These are phyloP conservation scores for Ganoderma lingzhi DNA, from an alignment of 1,284 basidiomycete genomes.

Conservation along the genomic window DNA sequence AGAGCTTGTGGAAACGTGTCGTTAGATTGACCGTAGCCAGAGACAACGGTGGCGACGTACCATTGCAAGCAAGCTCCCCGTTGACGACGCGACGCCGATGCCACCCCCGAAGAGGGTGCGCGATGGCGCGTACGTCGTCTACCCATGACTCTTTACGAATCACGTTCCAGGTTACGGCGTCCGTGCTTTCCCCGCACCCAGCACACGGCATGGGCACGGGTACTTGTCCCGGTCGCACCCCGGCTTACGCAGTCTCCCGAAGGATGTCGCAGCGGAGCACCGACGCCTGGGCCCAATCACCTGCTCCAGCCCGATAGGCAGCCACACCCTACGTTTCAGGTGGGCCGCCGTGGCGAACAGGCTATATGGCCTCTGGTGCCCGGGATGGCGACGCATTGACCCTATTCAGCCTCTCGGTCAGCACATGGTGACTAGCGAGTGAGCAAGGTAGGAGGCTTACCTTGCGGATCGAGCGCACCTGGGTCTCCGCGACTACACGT, in stretches of 20 bases:
- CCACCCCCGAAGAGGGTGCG: background rate
- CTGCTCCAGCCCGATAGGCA: background rate
- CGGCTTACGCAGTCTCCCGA: background rate
- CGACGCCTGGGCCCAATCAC: constrained; percentile 4
- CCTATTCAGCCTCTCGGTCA: background rate
- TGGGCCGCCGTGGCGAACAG: background rate
- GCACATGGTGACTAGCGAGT: background rate
- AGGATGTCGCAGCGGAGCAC: background rate
- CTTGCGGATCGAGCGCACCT: background rate
- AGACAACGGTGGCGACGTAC: background rate
- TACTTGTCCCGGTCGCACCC: constrained; percentile 6
- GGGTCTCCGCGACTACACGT: background rate
- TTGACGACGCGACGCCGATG: constrained; percentile 1
- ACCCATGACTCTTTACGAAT: background rate
- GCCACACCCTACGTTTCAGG: background rate
- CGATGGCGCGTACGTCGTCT: background rate
- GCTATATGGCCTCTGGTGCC: constrained; percentile 2
- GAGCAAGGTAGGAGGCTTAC: background rate
- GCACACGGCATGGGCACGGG: background rate
- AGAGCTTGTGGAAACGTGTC: background rate
- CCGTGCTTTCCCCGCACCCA: background rate
- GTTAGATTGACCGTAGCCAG: background rate
- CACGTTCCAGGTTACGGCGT: constrained; percentile 2
- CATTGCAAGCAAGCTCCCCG: background rate
- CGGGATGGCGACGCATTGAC: background rate